These are phyloP conservation scores for Cladosporium sp. DNA, from an alignment of 2,329 filamentous ascomycete species.

Conservation along the genomic window DNA sequence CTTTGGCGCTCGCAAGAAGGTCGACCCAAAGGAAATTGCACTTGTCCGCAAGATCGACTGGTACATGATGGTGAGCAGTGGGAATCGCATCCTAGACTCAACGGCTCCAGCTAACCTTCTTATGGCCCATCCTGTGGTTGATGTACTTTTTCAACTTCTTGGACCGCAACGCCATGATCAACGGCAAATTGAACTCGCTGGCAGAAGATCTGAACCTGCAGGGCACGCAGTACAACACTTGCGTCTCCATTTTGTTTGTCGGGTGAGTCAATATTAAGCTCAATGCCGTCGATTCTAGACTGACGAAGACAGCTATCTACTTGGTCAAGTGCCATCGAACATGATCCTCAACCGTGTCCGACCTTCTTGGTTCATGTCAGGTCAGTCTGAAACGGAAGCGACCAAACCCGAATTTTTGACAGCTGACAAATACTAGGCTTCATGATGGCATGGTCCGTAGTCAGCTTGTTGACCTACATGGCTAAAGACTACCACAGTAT, in stretches of 20 bases:
- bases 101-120: not conserved
- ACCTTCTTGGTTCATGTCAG: slow-evolving; percentile 40
- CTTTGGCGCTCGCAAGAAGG: slow-evolving; percentile 28
- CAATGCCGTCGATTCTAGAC: no score
- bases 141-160: slow-evolving; percentile 30
- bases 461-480: slow-evolving; percentile 22
- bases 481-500: slow-evolving; percentile 22
- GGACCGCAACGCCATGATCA: slow-evolving; percentile 18
- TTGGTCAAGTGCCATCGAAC: slow-evolving; percentile 40
- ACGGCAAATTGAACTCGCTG: slow-evolving; percentile 34
- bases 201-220: slow-evolving; percentile 52
- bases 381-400: not conserved
- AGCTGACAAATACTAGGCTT: slow-evolving; percentile 15
- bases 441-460: slow-evolving; percentile 29
- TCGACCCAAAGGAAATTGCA: slow-evolving; percentile 26
- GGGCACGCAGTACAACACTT: slow-evolving; percentile 55
- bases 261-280: not conserved
- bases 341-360: slow-evolving; percentile 44
- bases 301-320: slow-evolving; percentile 27
- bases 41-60: slow-evolving; percentile 29
- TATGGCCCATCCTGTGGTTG: slow-evolving; percentile 19
- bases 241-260: slow-evolving; percentile 42
- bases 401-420: not conserved
- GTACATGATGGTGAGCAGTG: slow-evolving; percentile 24
- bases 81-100: no score